Evolutionary conservation across 2,329 filamentous ascomycete genomes (phyloP).

Genomic region (Cordyceps cateniannulata): DNA sequence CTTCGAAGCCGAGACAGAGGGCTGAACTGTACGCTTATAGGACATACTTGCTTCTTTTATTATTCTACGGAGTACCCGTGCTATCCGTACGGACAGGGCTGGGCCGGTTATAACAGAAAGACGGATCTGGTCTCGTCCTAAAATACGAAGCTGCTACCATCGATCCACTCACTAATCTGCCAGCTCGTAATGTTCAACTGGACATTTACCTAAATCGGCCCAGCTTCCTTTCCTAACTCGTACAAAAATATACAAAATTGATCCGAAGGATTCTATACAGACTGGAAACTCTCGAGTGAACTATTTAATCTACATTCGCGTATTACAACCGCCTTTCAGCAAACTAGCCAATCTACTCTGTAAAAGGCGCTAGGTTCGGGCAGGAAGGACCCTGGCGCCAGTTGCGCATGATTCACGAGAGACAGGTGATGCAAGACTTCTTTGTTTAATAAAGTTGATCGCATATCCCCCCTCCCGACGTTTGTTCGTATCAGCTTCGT

Average conservation of each 20-base stretch:
- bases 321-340: not conserved
- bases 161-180: not conserved
- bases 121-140: not conserved
- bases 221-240: not conserved
- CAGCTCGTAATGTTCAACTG: not conserved
- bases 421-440: too few species aligned
- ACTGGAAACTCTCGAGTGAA: not conserved
- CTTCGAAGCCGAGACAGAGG: not conserved
- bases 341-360: not conserved
- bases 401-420: too few species aligned
- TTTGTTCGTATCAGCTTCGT: not conserved
- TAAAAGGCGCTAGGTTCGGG: not conserved
- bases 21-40: not conserved
- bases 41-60: not conserved
- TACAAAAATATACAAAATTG: not conserved
- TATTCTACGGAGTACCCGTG: not conserved
- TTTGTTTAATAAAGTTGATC: too few species aligned
- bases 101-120: not conserved
- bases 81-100: not conserved
- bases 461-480: too few species aligned
- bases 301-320: not conserved
- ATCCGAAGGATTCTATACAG: not conserved
- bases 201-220: not conserved
- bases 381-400: not conserved
- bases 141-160: constrained; percentile 6